phyloP scores from a whole-genome alignment of 2,329 filamentous ascomycete genomes.

The Curvularia hawaiiensis region DNA sequence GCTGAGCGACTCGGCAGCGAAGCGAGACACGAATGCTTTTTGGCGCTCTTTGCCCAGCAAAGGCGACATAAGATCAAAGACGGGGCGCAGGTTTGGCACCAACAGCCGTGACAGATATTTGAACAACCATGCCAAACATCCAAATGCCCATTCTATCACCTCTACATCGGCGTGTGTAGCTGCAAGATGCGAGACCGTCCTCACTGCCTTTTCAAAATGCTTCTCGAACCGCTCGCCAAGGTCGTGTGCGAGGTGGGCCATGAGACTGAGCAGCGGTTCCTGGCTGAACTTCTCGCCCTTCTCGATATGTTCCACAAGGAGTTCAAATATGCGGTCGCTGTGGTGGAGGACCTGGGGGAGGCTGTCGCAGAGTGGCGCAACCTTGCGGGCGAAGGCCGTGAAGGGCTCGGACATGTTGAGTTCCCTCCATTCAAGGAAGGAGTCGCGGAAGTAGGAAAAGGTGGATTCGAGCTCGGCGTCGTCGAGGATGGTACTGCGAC shows the following conservation, averaged over 20 bases:
- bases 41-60: constrained; percentile 82
- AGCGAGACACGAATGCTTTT: constrained; percentile 85
- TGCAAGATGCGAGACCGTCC: constrained; percentile 77
- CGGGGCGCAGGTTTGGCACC: constrained; percentile 81
- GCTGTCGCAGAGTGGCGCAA: constrained; percentile 81
- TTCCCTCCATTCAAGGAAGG: constrained; percentile 87
- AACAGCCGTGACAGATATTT: constrained; percentile 92
- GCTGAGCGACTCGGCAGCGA: constrained; percentile 92
- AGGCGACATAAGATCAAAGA: constrained; percentile 81
- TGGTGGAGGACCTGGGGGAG: constrained; percentile 92
- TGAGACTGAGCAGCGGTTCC: constrained; percentile 84
- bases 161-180: constrained; percentile 77
- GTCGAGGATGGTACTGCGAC: constrained; percentile 83
- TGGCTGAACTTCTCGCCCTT: constrained; percentile 78
- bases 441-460: constrained; percentile 85
- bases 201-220: constrained; percentile 78
- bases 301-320: constrained; percentile 76
- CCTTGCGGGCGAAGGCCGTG: constrained; percentile 74
- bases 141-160: constrained; percentile 98
- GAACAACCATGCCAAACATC: constrained; percentile 91
- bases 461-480: constrained; percentile 75
- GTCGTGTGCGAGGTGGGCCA: constrained; percentile 94
- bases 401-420: constrained; percentile 88
- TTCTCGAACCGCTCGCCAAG: constrained; percentile 86
- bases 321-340: constrained; percentile 80